phyloP scores from a whole-genome alignment of 495 filamentous ascomycete species.

The Lophiostoma macrostomum region DNA sequence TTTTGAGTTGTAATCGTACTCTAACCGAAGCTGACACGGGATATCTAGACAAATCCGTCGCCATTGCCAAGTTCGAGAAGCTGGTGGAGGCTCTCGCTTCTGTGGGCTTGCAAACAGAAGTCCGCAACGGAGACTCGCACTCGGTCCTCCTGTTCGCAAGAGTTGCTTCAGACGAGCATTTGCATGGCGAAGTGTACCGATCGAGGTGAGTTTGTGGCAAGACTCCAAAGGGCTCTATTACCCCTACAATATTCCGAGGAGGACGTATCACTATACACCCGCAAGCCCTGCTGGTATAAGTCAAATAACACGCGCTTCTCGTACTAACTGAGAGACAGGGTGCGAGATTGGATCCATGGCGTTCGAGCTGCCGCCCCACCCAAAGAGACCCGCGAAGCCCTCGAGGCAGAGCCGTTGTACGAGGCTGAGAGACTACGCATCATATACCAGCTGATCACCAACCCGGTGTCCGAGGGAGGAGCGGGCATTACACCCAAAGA shows the following conservation, averaged over 20 bases:
- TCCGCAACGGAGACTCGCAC: constrained; percentile 72
- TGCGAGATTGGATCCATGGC: constrained; percentile 95
- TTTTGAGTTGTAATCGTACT: background rate
- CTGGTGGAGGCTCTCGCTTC: constrained; percentile 67
- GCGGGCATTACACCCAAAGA: constrained; percentile 81
- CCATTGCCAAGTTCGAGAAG: constrained; percentile 68
- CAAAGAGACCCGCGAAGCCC: constrained; percentile 61
- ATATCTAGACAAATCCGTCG: constrained; percentile 60
- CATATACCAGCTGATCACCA: constrained; percentile 82
- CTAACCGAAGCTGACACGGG: constrained; percentile 8
- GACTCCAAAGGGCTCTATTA: too few species aligned
- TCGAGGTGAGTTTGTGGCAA: constrained; percentile 64
- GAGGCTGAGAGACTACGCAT: constrained; percentile 87
- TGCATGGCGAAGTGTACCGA: constrained; percentile 52
- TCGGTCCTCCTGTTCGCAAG: constrained; percentile 82
- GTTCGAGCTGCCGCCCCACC: constrained; percentile 77
- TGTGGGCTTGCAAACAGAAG: constrained; percentile 79
- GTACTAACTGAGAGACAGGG: constrained; percentile 48
- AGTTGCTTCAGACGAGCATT: constrained; percentile 62
- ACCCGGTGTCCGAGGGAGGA: constrained; percentile 75
- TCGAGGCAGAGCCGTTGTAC: constrained; percentile 66
- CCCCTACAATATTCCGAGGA: too few species aligned
- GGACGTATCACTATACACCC: too few species aligned
- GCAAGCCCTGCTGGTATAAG: constrained; percentile 2
- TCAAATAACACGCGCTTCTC: background rate